Evolutionary conservation across 768 basidiomycete genomes (phyloP).

Genomic region (Xerocomellus chrysenteron): DNA sequence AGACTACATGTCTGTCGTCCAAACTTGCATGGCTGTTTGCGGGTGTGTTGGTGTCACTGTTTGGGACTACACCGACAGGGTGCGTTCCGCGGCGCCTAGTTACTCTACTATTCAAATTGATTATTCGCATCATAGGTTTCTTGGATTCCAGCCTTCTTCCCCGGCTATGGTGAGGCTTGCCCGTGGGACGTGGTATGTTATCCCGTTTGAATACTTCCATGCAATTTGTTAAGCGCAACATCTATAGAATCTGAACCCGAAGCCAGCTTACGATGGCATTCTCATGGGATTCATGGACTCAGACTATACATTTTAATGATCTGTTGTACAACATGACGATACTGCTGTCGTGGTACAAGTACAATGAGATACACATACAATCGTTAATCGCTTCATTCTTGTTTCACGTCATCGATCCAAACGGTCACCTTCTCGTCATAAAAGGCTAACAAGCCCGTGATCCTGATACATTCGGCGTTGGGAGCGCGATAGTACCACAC

Average conservation of each 20-base stretch:
- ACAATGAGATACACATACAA: neutral
- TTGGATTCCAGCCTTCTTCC: conserved; percentile 12
- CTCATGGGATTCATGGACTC: conserved; percentile 5
- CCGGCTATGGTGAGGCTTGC: conserved; percentile 14
- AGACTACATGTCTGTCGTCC: conserved; percentile 58
- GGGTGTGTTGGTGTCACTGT: conserved; percentile 39
- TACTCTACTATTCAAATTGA: conserved; percentile 17
- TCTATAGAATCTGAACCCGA: conserved; percentile 12
- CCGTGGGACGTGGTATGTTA: conserved; percentile 17
- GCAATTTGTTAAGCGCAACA: neutral
- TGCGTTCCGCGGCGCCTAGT: conserved; percentile 5
- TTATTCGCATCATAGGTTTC: conserved; percentile 9
- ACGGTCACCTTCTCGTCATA: conserved; percentile 70
- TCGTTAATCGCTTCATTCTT: conserved; percentile 32
- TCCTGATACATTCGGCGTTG: conserved; percentile 46
- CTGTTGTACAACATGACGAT: conserved; percentile 3
- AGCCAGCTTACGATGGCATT: conserved; percentile 18
- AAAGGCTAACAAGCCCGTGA: conserved; percentile 55
- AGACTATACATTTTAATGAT: neutral
- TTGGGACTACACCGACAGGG: conserved; percentile 44
- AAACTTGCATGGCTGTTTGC: conserved; percentile 46
- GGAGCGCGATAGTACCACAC: conserved; percentile 67
- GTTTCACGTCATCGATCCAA: conserved; percentile 59
- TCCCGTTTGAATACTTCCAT: neutral
- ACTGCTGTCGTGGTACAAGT: neutral